Evolutionary conservation across 2,329 filamentous ascomycete species (phyloP).

Genomic region (Colletotrichum sublineola): DNA sequence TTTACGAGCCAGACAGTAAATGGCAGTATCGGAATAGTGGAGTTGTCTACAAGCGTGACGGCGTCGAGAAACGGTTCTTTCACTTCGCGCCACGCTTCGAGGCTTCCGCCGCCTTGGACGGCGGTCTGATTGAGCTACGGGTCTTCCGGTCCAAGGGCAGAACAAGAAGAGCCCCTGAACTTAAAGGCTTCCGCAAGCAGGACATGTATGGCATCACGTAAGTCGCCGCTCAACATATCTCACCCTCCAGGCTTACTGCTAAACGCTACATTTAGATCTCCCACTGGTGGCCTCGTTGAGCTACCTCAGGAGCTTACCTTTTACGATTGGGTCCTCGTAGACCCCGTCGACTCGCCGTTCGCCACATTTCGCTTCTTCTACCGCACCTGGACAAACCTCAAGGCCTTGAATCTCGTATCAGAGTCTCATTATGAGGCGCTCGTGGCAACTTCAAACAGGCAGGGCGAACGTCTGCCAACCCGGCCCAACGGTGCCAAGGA

Average conservation of each 20-base stretch:
- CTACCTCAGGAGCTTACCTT: constrained; percentile 63
- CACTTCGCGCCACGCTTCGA: constrained; percentile 58
- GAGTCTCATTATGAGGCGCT: constrained; percentile 39
- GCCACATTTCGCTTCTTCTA: constrained; percentile 70
- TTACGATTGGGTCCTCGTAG: constrained; percentile 66
- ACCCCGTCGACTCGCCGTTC: constrained; percentile 65
- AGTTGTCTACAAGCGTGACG: constrained; percentile 50
- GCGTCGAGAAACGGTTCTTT: constrained; percentile 65
- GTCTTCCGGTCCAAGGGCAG: constrained; percentile 66
- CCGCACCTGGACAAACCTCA: constrained; percentile 64
- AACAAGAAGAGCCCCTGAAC: constrained; percentile 56
- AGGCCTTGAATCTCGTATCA: constrained; percentile 62
- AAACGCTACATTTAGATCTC: constrained; percentile 56
- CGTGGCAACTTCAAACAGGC: background rate
- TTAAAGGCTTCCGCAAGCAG: constrained; percentile 61
- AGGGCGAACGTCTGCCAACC: background rate
- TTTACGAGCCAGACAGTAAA: constrained; percentile 62
- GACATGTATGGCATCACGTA: constrained; percentile 67
- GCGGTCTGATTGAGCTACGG: constrained; percentile 67
- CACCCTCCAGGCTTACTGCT: background rate
- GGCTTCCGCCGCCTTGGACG: constrained; percentile 62
- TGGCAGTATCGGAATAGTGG: constrained; percentile 57
- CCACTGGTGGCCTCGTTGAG: constrained; percentile 66
- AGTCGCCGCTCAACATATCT: constrained; percentile 45
- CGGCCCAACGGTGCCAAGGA: background rate